Conservation (phyloP, 2,329 filamentous ascomycete species). For the Colletotrichum sp. region DNA sequence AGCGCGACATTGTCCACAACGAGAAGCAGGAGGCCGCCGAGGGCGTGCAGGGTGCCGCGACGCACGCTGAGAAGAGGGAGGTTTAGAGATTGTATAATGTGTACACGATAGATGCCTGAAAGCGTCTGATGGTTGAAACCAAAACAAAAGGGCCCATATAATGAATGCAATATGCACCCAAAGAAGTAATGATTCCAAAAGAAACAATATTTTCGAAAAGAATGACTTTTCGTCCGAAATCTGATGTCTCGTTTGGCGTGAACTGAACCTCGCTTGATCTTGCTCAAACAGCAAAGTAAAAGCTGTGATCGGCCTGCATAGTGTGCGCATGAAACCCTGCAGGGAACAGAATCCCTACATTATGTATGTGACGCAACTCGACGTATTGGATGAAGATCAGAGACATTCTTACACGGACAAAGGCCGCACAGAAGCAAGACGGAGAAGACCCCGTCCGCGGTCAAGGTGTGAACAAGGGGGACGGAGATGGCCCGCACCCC, state of each 20-base stretch:
- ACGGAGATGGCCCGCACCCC: background rate
- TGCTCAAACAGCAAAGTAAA: background rate
- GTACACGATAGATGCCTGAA: background rate
- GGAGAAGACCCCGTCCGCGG: background rate
- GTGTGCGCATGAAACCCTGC: background rate
- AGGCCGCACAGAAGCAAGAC: background rate
- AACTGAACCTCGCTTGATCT: background rate
- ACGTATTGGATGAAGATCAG: background rate
- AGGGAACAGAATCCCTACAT: background rate
- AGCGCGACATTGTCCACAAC: conserved; percentile 44
- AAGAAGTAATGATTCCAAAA: conserved; percentile 3
- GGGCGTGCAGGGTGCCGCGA: conserved; percentile 31
- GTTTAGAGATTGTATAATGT: background rate
- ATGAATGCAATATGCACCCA: conserved; percentile 18
- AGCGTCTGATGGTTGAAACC: background rate
- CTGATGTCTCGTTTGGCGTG: background rate
- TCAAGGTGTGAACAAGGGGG: background rate
- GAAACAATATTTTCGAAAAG: background rate
- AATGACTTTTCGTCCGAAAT: background rate
- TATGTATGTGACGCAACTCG: background rate
- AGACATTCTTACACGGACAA: background rate
- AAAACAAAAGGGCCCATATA: conserved; percentile 6
- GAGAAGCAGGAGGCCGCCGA: conserved; percentile 48
- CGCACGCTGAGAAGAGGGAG: conserved; percentile 40
- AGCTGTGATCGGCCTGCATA: background rate